Conservation (phyloP, 257 asterid species). For the Perilla frutescens region DNA sequence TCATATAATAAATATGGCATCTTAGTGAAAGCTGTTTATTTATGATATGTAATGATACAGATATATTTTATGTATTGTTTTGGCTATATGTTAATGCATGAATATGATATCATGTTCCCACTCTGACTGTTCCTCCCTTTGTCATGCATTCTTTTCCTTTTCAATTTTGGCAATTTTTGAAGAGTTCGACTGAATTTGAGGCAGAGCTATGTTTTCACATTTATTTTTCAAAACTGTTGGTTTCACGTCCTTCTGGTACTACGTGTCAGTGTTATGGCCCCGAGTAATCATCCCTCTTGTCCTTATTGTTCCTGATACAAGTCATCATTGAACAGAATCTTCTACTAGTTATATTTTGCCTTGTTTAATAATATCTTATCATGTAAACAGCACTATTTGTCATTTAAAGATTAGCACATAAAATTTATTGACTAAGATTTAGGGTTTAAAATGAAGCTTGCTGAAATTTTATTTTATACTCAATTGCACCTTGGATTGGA, state of each 20-base stretch:
- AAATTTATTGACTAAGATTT: neutral
- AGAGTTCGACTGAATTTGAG: neutral
- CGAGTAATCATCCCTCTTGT: neutral
- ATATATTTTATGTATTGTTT: neutral
- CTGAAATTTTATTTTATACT: neutral
- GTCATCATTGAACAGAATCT: neutral
- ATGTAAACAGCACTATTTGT: neutral
- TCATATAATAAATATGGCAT: neutral
- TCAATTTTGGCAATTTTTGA: neutral
- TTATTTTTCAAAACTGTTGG: neutral
- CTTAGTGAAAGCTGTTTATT: neutral
- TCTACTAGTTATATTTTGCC: neutral
- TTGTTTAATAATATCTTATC: neutral
- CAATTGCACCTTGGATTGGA: constrained; percentile 1
- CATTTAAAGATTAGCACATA: neutral
- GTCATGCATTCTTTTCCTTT: neutral
- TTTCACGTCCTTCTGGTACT: neutral
- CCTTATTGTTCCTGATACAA: neutral
- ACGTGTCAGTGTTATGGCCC: neutral
- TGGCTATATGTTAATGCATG: neutral
- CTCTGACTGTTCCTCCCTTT: neutral
- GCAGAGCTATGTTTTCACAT: neutral
- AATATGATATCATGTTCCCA: neutral
- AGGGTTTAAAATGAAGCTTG: neutral
- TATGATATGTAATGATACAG: neutral